Conservation (phyloP, 768 basidiomycete species). For the Lentinula raphanica region DNA sequence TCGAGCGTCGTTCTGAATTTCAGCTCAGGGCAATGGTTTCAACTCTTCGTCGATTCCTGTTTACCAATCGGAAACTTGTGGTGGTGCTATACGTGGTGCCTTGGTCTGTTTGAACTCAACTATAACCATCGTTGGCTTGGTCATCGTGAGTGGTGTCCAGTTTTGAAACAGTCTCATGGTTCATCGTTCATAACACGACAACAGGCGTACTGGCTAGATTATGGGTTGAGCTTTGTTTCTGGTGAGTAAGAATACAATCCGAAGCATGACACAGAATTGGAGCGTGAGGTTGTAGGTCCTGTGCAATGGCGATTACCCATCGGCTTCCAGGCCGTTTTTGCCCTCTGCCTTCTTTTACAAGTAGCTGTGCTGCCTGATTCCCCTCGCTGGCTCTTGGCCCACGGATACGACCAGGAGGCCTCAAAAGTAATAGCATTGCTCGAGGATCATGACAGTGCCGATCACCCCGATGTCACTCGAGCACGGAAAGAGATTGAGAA, state of each 20-base stretch:
- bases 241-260: constrained; percentile 16
- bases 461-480: constrained; percentile 28
- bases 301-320: constrained; percentile 23
- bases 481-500: constrained; percentile 31
- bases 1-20: neutral
- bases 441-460: constrained; percentile 24
- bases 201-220: constrained; percentile 37
- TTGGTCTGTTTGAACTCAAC: constrained; percentile 33
- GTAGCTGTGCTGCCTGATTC: constrained; percentile 31
- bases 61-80: constrained; percentile 35
- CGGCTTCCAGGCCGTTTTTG: constrained; percentile 36
- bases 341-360: constrained; percentile 30
- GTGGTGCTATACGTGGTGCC: constrained; percentile 28
- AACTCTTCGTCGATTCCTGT: constrained; percentile 37
- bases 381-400: constrained; percentile 36
- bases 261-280: constrained; percentile 12
- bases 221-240: constrained; percentile 32
- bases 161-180: neutral
- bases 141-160: constrained; percentile 24
- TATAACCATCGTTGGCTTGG: constrained; percentile 33
- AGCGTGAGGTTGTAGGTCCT: constrained; percentile 9
- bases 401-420: constrained; percentile 30
- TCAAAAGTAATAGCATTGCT: constrained; percentile 29
- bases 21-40: constrained; percentile 29
- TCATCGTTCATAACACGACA: neutral